Base-by-base conservation (phyloP, 257 asterid species). In the Plantago major region DNA sequence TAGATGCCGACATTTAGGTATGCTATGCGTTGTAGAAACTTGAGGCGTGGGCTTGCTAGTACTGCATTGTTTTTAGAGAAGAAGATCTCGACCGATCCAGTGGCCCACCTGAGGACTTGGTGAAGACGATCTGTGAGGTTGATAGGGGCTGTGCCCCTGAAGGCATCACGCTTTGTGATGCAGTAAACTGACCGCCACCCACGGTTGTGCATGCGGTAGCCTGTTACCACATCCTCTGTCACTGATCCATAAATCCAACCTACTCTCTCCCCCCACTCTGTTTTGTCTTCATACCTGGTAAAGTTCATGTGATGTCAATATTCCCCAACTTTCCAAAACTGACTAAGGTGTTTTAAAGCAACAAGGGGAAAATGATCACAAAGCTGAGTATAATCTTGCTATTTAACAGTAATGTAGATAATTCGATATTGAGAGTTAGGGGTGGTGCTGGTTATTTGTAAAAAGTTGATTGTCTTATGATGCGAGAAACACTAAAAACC, bases 181-280 rank as follows among this genome's bases (percentile, higher is more conserved):
- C 99, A 92, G 73, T 92, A 92, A 10, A 92, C 71, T 0, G 97
- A 92, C 9, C 97, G 77, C 99, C 99, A 92, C 5, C 99, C 99
- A 17, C 99, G 97, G 71, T 92, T 92, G 86, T 92, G 99, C 99
- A 92, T 92, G 5, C 99, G 89, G 67, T 92, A 92, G 16, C 99
- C 99, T 4, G 99, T 92, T 46, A 92, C 99, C 67, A 92, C 99
- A 19, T 92, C 97, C 60, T 92, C 99, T 5, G 97, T 92, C 22
- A 92, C 97, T 1, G 99, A 92, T 52, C 99, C 99, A 19, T 92
- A 92, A 48, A 92, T 92, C 99, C 99, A 92, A 0, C 99, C 99
- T 15, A 89, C 55, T 68, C 99, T 75, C 22, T 92, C 99, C 67
- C 99, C 99, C 99, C 99, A 92, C 60, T 92, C 99, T 1, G 99